A percentile compares a stretch with the other conserved stretches of the same genome.
Conservation (phyloP, 2,329 filamentous ascomycete species). For the Tolypocladium capitatum region DNA sequence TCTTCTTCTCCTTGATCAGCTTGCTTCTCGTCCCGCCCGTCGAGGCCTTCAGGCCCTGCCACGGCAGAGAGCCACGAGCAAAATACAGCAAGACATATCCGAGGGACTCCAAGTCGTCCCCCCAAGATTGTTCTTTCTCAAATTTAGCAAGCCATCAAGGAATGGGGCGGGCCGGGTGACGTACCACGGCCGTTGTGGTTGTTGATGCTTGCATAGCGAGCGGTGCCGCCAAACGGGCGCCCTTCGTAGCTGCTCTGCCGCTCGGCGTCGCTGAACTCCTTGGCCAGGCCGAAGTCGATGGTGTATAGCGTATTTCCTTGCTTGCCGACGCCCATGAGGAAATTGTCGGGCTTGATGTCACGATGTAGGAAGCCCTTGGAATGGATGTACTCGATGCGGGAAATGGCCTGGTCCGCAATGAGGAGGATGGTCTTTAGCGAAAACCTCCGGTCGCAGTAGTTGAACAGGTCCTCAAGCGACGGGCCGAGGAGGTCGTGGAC, state of each 20-base stretch:
- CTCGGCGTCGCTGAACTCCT: conserved; percentile 99
- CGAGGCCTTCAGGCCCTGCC: conserved; percentile 96
- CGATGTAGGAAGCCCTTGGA: conserved; percentile 99
- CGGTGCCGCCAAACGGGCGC: conserved; percentile 43
- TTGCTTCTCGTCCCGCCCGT: conserved; percentile 79
- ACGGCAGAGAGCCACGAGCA: conserved; percentile 94
- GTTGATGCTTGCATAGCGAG: conserved; percentile 97
- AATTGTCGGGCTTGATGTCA: conserved; percentile 99
- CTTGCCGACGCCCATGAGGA: conserved; percentile 98
- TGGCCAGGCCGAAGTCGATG: conserved; percentile 96
- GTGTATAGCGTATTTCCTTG: conserved; percentile 99
- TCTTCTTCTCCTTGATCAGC: conserved; percentile 99
- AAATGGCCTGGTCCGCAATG: conserved; percentile 95
- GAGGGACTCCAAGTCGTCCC: conserved; percentile 98
- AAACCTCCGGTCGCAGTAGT: conserved; percentile 99
- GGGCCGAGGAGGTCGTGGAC: conserved; percentile 93
- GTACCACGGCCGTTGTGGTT: conserved; percentile 71
- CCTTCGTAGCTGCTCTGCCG: conserved; percentile 27
- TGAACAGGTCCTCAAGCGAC: conserved; percentile 95
- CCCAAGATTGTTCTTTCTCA: conserved; percentile 72
- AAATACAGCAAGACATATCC: conserved; percentile 99
- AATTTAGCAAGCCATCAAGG: neutral
- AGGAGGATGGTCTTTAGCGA: conserved; percentile 96
- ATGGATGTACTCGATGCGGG: conserved; percentile 98
- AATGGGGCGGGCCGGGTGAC: conserved; percentile 41